These are phyloP conservation scores for Colletotrichum sp. DNA, from an alignment of 2,329 filamentous ascomycete genomes.

Conservation along the genomic window DNA sequence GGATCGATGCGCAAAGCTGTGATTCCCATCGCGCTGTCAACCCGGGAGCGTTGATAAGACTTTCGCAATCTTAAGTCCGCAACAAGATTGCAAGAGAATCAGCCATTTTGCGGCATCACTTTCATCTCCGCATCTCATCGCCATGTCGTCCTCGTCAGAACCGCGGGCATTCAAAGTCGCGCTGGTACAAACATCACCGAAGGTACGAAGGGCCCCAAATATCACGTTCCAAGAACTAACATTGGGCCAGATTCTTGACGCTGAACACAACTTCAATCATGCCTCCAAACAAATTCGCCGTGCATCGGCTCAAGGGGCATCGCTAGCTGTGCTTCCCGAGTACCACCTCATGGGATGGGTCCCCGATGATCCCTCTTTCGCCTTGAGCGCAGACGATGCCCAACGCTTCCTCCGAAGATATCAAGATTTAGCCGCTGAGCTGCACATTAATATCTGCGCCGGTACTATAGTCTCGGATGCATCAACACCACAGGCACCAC, in stretches of 20 bases:
- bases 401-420: constrained; percentile 52
- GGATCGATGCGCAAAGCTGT: neutral
- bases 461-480: constrained; percentile 67
- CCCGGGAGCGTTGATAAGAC: neutral
- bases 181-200: constrained; percentile 1
- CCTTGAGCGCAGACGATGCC: neutral
- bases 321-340: constrained; percentile 5
- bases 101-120: neutral
- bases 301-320: constrained; percentile 5
- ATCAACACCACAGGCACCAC: neutral
- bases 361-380: constrained; percentile 4
- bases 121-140: neutral
- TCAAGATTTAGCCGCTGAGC: constrained; percentile 53
- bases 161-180: constrained; percentile 3
- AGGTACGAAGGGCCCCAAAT: neutral
- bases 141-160: neutral
- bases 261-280: constrained; percentile 3
- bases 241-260: neutral
- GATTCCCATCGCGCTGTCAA: neutral
- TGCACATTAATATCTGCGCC: constrained; percentile 57
- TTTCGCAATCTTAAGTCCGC: neutral
- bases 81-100: neutral
- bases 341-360: constrained; percentile 16
- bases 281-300: neutral
- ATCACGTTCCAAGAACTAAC: accelerated